Percentiles rank a stretch among this genome's conserved stretches.
Evolutionary conservation across 2,329 filamentous ascomycete species (phyloP).

Genomic region (Nannizziopsis barbatae): DNA sequence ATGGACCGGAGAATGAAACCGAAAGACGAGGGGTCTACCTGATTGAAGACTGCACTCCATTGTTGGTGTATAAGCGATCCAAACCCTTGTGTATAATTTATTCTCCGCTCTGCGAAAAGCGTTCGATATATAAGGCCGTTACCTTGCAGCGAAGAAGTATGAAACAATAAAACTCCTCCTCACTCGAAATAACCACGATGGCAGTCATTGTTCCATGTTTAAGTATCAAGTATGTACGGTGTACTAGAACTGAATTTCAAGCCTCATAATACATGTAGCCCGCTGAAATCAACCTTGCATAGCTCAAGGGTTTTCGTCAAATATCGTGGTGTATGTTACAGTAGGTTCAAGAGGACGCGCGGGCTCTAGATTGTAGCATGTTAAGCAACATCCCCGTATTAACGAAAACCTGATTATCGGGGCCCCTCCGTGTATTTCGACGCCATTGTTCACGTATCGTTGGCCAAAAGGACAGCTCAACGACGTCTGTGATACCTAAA

Average conservation of each 20-base stretch:
- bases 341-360: background rate
- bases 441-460: conserved; percentile 33
- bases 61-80: background rate
- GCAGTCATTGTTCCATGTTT: background rate
- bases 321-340: background rate
- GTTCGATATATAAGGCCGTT: background rate
- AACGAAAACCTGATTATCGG: conserved; percentile 19
- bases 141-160: too few relatives aligned
- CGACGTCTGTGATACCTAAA: conserved; percentile 29
- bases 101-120: background rate
- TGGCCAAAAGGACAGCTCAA: conserved; percentile 28
- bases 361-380: conserved; percentile 3
- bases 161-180: too few relatives aligned
- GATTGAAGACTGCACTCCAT: background rate
- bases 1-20: conserved; percentile 40
- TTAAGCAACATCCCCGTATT: background rate
- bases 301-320: background rate
- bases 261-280: background rate
- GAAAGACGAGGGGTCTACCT: conserved; percentile 16
- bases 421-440: conserved; percentile 20
- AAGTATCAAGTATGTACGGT: background rate
- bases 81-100: background rate
- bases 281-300: background rate
- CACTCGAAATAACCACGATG: background rate
- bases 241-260: too few relatives aligned